phyloP scores from a whole-genome alignment of 495 filamentous ascomycete genomes.

The Hypoxylon fragiforme region DNA sequence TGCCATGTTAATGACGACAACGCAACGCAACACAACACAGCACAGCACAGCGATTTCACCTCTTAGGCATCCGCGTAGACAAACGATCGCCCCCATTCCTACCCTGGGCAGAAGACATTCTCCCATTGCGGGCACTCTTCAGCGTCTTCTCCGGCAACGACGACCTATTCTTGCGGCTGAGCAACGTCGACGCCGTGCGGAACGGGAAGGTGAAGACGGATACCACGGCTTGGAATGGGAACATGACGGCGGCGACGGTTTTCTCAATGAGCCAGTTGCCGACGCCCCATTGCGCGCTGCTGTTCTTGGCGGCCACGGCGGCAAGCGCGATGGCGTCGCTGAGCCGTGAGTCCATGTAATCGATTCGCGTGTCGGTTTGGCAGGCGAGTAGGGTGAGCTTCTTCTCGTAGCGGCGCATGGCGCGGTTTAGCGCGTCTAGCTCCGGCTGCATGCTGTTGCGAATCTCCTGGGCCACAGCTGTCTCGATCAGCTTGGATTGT shows the following conservation, averaged over 20 bases:
- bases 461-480: conserved; percentile 61
- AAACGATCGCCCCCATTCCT: conserved; percentile 33
- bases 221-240: conserved; percentile 41
- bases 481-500: conserved; percentile 40
- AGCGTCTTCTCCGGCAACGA: conserved; percentile 20
- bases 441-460: conserved; percentile 72
- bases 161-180: conserved; percentile 28
- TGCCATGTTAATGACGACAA: too few species aligned
- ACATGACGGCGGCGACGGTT: conserved; percentile 21
- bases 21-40: too few species aligned
- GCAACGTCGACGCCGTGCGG: conserved; percentile 27
- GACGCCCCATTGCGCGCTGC: conserved; percentile 35
- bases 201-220: conserved; percentile 35
- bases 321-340: conserved; percentile 79
- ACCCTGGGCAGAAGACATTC: conserved; percentile 6
- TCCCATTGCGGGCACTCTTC: conserved; percentile 16
- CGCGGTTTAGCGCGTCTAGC: conserved; percentile 85
- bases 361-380: conserved; percentile 75
- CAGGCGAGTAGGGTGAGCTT: conserved; percentile 69
- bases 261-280: conserved; percentile 35
- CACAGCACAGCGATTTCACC: too few species aligned
- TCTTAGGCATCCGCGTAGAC: conserved; percentile 29
- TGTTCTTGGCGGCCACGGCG: conserved; percentile 68
- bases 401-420: conserved; percentile 93
- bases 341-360: conserved; percentile 67